Conservation (phyloP, 2,329 filamentous ascomycete genomes). For the Elsinoe fawcettii region DNA sequence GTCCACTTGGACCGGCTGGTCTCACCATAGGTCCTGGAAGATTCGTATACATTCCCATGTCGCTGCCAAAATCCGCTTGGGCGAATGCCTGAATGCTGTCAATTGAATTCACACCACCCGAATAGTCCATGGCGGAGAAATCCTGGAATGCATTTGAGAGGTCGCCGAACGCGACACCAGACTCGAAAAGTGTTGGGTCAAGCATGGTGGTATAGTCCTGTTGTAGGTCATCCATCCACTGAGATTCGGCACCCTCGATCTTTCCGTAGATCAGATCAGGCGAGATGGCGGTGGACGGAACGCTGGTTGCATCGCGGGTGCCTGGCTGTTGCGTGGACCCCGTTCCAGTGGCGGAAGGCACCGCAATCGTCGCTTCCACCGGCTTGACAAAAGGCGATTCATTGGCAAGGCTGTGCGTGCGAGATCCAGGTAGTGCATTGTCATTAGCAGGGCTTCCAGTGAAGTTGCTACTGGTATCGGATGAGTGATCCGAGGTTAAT, state of each 20-base stretch:
- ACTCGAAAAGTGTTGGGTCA: conserved; percentile 10
- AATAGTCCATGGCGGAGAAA: background rate
- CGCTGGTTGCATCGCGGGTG: background rate
- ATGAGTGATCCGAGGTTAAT: background rate
- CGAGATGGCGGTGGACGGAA: background rate
- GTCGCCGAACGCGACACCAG: background rate
- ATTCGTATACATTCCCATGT: conserved; percentile 3
- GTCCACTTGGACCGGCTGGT: background rate
- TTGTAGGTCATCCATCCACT: conserved; percentile 11
- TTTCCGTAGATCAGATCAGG: background rate
- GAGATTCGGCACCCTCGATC: background rate
- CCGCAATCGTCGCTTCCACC: background rate
- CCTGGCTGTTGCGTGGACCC: background rate
- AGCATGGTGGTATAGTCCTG: conserved; percentile 12
- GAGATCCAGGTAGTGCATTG: background rate
- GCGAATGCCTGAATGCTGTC: conserved; percentile 3
- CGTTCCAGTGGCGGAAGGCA: background rate
- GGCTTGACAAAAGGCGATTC: background rate
- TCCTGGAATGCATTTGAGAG: conserved; percentile 1
- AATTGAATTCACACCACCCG: background rate
- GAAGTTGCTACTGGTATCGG: background rate
- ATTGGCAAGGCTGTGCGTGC: background rate
- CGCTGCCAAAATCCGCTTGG: background rate
- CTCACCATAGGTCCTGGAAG: background rate
- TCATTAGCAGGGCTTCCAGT: background rate